Conservation (phyloP, 257 asterid genomes). For the Nicotiana benthamiana region DNA sequence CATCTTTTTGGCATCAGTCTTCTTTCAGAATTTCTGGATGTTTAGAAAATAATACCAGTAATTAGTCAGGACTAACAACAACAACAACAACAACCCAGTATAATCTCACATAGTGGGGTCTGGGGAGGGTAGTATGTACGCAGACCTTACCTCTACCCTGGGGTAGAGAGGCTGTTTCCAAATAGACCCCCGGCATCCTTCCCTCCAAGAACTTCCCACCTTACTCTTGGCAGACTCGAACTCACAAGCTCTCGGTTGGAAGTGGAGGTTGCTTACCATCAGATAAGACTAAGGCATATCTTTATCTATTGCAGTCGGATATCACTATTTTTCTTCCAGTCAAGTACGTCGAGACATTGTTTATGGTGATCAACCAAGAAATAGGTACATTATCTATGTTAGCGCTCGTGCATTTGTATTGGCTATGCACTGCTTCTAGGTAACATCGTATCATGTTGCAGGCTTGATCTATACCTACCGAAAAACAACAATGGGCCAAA, state of each 20-base stretch:
- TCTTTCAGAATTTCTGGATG: background rate
- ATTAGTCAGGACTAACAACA: slow-evolving; percentile 1
- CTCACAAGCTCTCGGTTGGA: too few relatives aligned
- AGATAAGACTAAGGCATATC: background rate
- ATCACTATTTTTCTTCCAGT: slow-evolving; percentile 60
- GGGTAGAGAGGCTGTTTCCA: too few relatives aligned
- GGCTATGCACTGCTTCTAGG: background rate
- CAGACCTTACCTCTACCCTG: too few relatives aligned
- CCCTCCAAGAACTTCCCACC: too few relatives aligned
- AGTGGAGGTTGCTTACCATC: too few relatives aligned
- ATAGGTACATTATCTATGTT: slow-evolving; percentile 35
- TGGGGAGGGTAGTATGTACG: too few relatives aligned
- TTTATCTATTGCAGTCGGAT: slow-evolving; percentile 60
- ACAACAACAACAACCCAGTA: too few relatives aligned
- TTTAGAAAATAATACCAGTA: background rate
- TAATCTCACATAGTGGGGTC: too few relatives aligned
- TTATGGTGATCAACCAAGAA: slow-evolving; percentile 87
- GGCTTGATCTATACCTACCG: slow-evolving; percentile 84
- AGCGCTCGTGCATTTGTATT: background rate
- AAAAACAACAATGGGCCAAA: slow-evolving; percentile 53
- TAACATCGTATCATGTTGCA: slow-evolving; percentile 20
- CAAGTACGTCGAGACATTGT: slow-evolving; percentile 70
- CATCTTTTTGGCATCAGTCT: background rate
- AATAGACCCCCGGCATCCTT: too few relatives aligned
- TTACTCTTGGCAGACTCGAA: too few relatives aligned